A percentile compares a stretch with the other conserved stretches of the same genome.
phyloP scores from a whole-genome alignment of 768 basidiomycete genomes.

The Rhizopogon vulgaris region DNA sequence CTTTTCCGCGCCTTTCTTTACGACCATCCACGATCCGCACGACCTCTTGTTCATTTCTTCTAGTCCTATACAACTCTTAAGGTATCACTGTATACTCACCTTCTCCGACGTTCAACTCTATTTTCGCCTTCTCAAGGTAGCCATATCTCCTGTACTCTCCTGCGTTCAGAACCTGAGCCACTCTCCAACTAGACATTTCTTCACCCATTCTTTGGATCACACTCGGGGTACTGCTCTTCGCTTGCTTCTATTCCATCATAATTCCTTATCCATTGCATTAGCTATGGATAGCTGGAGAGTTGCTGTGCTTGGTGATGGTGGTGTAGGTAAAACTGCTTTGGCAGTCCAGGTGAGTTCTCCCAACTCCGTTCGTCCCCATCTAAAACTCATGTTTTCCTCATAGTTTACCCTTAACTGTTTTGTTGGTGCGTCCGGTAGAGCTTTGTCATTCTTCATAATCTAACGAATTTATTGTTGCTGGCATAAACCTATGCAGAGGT shows the following conservation, averaged over 20 bases:
- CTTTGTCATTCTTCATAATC: constrained; percentile 6
- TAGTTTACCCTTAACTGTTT: constrained; percentile 96
- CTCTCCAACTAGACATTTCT: constrained; percentile 9
- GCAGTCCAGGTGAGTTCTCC: constrained; percentile 75
- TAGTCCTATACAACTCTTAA: constrained; percentile 20
- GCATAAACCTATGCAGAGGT: constrained; percentile 43
- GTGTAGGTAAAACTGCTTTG: constrained; percentile 94
- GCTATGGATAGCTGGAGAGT: constrained; percentile 94
- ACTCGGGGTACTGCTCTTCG: constrained; percentile 11
- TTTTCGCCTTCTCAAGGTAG: constrained; percentile 10
- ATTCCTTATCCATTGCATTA: constrained; percentile 14
- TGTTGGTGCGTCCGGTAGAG: constrained; percentile 59
- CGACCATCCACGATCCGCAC: constrained; percentile 65
- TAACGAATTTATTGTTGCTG: constrained; percentile 10
- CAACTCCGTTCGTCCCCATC: not conserved
- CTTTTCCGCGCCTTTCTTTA: constrained; percentile 38
- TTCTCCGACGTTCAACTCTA: constrained; percentile 17
- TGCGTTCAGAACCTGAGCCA: constrained; percentile 10
- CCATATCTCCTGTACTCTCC: not conserved
- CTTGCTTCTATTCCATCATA: constrained; percentile 8
- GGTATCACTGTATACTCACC: constrained; percentile 26
- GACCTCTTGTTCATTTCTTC: constrained; percentile 47
- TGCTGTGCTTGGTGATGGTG: constrained; percentile 93
- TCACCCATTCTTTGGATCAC: constrained; percentile 24
- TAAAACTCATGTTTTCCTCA: constrained; percentile 10